phyloP scores from a whole-genome alignment of 257 asterid species.

The Datura wrightii region DNA sequence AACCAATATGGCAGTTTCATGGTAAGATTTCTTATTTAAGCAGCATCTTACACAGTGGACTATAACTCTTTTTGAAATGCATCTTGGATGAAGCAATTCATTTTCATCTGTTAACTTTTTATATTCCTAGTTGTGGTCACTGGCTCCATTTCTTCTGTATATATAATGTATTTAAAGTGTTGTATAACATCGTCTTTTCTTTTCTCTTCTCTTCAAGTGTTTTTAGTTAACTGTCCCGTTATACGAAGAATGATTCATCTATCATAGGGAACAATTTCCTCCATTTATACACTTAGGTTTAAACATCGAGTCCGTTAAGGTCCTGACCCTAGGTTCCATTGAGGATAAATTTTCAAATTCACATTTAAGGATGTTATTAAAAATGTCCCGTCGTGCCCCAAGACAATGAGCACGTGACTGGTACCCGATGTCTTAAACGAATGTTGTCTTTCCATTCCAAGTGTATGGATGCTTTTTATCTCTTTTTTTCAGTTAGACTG shows the following conservation, averaged over 20 bases:
- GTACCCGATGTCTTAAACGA: no score
- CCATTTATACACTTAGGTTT: not conserved
- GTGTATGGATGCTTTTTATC: no score
- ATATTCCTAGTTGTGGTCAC: no score
- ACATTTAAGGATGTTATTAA: no score
- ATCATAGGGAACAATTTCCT: not conserved
- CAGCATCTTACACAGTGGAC: not conserved
- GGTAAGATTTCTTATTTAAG: not conserved
- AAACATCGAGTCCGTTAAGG: not conserved
- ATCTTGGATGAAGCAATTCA: not conserved
- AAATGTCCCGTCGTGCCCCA: no score
- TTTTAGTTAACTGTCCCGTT: not conserved
- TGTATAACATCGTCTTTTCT: not conserved
- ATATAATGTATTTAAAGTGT: no score
- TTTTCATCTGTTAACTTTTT: no score
- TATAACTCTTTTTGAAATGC: not conserved
- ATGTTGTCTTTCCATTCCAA: no score
- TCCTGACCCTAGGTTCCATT: not conserved
- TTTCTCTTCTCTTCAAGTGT: not conserved
- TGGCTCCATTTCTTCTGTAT: no score
- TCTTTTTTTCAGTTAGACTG: no score
- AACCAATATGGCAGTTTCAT: slow-evolving; percentile 18
- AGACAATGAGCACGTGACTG: no score
- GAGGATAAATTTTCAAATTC: no score
- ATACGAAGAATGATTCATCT: not conserved